These are phyloP conservation scores for Fonsecaea monophora DNA, from an alignment of 2,329 filamentous ascomycete genomes.

Conservation along the genomic window DNA sequence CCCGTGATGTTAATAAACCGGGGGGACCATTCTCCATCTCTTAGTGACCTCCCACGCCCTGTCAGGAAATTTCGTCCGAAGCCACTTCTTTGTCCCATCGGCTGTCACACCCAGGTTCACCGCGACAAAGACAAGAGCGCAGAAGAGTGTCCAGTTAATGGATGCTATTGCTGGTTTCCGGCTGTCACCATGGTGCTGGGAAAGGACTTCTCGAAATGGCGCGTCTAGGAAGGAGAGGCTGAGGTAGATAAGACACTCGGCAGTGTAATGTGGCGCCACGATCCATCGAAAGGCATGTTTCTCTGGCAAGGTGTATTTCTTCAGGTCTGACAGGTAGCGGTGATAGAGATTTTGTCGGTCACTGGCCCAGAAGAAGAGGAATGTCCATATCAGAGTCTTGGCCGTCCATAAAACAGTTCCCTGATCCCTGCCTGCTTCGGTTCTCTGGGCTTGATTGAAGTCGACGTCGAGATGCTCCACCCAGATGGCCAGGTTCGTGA, in stretches of 20 bases:
- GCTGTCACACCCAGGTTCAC: constrained; percentile 85
- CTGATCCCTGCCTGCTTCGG: not conserved
- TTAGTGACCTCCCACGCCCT: constrained; percentile 18
- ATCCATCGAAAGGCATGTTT: constrained; percentile 74
- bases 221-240: constrained; percentile 77
- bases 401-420: constrained; percentile 14
- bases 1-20: not conserved
- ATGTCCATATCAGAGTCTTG: constrained; percentile 15
- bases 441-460: not conserved
- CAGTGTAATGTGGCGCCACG: constrained; percentile 89
- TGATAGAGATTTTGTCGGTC: constrained; percentile 78
- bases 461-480: constrained; percentile 62
- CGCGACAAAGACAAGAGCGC: constrained; percentile 73
- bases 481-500: constrained; percentile 79
- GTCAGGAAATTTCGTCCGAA: constrained; percentile 69
- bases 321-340: constrained; percentile 70
- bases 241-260: constrained; percentile 83
- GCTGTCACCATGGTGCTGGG: not conserved
- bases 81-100: constrained; percentile 78
- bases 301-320: constrained; percentile 82
- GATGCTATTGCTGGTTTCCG: constrained; percentile 38
- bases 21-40: constrained; percentile 31
- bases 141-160: constrained; percentile 75
- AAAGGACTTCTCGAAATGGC: constrained; percentile 60
- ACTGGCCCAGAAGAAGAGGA: constrained; percentile 73